A percentile compares a stretch with the other conserved stretches of the same genome.
These are phyloP conservation scores for Phytophthora pinifolia DNA, from an alignment of 352 stramenopile genomes.

Conservation along the genomic window DNA sequence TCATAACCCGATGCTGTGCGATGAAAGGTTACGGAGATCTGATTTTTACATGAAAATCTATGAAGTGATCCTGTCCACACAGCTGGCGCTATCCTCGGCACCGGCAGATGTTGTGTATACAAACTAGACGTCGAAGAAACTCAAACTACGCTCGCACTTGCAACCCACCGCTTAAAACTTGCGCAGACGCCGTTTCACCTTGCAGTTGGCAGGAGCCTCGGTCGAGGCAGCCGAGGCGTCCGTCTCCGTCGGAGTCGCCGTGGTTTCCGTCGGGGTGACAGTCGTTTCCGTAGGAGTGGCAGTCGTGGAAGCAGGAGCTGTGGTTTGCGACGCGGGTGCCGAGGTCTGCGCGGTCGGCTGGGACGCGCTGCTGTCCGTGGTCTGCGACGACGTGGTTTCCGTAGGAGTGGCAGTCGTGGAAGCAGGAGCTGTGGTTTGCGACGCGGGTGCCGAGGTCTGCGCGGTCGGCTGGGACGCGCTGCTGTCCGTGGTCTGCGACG, in stretches of 20 bases:
- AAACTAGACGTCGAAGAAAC: constrained; percentile 17
- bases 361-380: constrained; percentile 11
- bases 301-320: neutral
- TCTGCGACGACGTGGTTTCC: neutral
- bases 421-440: neutral
- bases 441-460: neutral
- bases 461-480: constrained; percentile 2
- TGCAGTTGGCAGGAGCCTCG: constrained; percentile 24
- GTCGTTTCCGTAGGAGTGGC: neutral
- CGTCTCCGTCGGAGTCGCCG: constrained; percentile 3
- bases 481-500: neutral
- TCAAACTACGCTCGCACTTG: constrained; percentile 19
- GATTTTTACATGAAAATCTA: too few relatives aligned
- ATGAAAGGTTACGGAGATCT: too few relatives aligned
- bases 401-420: neutral
- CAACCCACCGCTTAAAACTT: constrained; percentile 19
- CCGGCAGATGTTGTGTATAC: constrained; percentile 9
- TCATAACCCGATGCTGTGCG: too few relatives aligned
- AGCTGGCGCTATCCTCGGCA: neutral
- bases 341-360: constrained; percentile 6
- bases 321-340: neutral
- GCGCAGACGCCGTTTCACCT: constrained; percentile 26
- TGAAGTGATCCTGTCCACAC: constrained; percentile 2
- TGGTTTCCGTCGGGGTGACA: neutral
- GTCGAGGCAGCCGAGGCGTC: constrained; percentile 2